phyloP scores from a whole-genome alignment of 495 filamentous ascomycete genomes.

The Penicillium lividum region DNA sequence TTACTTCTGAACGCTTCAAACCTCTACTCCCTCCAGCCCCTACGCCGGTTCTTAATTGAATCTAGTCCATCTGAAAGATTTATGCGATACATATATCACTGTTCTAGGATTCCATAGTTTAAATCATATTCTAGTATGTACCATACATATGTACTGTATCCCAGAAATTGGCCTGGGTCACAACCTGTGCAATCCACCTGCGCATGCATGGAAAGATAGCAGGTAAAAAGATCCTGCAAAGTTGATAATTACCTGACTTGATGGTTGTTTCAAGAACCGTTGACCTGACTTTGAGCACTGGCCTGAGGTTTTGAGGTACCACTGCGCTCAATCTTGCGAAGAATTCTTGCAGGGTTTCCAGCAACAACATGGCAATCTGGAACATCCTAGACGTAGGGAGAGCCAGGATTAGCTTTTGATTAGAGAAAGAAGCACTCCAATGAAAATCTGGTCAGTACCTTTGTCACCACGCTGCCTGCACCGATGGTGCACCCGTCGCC shows the following conservation, averaged over 20 bases:
- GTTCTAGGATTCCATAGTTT: too few relatives aligned
- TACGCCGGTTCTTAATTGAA: too few relatives aligned
- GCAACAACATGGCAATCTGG: constrained; percentile 62
- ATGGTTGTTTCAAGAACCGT: neutral
- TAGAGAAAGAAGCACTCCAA: neutral
- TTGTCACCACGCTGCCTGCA: constrained; percentile 89
- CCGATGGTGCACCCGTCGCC: constrained; percentile 76
- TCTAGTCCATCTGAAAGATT: too few relatives aligned
- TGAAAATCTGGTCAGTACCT: constrained; percentile 55
- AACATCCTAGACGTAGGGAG: constrained; percentile 51
- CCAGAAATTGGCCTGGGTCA: too few relatives aligned
- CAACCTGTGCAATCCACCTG: too few relatives aligned
- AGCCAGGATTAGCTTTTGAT: neutral
- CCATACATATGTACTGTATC: too few relatives aligned
- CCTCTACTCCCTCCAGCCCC: too few relatives aligned
- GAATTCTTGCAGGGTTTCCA: constrained; percentile 66
- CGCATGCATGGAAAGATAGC: too few relatives aligned
- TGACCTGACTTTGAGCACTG: neutral
- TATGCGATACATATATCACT: too few relatives aligned
- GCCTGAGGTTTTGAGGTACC: neutral
- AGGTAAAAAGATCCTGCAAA: too few relatives aligned
- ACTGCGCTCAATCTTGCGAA: constrained; percentile 53
- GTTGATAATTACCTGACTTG: neutral
- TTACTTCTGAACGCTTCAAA: too few relatives aligned
- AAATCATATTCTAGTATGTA: too few relatives aligned